Base-by-base conservation (phyloP, 176 grass and related monocot genomes). In the Leersia perrieri region DNA sequence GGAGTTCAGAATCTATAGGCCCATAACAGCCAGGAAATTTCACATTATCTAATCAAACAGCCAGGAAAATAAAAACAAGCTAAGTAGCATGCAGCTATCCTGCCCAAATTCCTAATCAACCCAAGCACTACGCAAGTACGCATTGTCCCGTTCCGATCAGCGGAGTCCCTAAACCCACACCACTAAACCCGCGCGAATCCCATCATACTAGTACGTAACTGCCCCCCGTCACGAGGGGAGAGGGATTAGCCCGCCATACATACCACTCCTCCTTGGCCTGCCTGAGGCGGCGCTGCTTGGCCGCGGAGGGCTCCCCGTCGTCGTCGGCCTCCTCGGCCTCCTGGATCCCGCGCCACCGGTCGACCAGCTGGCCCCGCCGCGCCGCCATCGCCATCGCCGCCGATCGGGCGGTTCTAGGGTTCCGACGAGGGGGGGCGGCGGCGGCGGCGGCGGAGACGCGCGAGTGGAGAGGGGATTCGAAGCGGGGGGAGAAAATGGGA, bases 241-340 rank as follows among this genome's bases (percentile, higher is more conserved):
- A 30, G 33, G 58, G 2, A 51, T 28, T 9, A 13, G 10, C 5
- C 10, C 63, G 53, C 63, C 33, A 41, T 78, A 97, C 33, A 41
- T 78, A 97, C 94, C 94, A 97, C 18, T 87, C 75, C 78, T 85
- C 89, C 73, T 94, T 97, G 66, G 82, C 87, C 33, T 66, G 80
- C 63, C 82, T 70, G 79, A 97, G 78, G 75, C 75, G 85, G 71
- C 57, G 13, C 3, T 86, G 84, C 16, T 65, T 93, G 58, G 68
- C 70, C n/a, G 80, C 82, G 47, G 78, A 79, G 5, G 71, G 73
- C 28, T 80, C 83, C 74, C 75, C 89, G 28, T 79, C 85, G 25
- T 74, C 84, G 6, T 79, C 85, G 25, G 79, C 80, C 55, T 90
- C 86, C 45, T 90, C 85, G 26, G 93, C 94, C 53, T 87, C 91